Conservation (phyloP, 179 eudicot genomes). For the Actinidia arguta region DNA sequence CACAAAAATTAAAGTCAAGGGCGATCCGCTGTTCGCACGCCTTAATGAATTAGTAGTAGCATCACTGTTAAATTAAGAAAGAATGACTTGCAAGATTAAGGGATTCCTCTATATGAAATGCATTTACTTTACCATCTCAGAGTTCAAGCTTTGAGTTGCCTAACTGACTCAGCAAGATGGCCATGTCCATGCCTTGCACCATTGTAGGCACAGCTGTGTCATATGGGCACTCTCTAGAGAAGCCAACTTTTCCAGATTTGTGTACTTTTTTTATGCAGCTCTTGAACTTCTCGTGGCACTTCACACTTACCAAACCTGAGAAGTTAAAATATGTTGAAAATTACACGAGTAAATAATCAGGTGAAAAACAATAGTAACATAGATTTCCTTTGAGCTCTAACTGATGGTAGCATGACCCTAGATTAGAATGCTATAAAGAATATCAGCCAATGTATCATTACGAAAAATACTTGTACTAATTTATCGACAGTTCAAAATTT, state of each 20-base stretch:
- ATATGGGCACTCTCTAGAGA: slow-evolving; percentile 73
- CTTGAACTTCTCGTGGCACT: slow-evolving; percentile 93
- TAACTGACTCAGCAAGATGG: slow-evolving; percentile 78
- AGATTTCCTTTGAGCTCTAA: not conserved
- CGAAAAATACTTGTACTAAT: not conserved
- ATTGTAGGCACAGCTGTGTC: slow-evolving; percentile 81
- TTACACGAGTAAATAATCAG: not conserved
- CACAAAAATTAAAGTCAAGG: not conserved
- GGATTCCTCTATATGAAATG: slow-evolving; percentile 2
- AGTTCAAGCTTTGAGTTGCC: slow-evolving; percentile 68
- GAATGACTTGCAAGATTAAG: not conserved
- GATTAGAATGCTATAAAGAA: not conserved
- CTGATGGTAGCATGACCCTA: not conserved
- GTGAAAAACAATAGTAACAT: not conserved
- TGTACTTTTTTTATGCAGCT: slow-evolving; percentile 87
- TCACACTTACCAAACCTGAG: slow-evolving; percentile 77
- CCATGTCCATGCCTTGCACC: slow-evolving; percentile 96
- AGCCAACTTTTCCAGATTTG: slow-evolving; percentile 82
- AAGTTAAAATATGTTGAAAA: not conserved
- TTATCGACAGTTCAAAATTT: not conserved
- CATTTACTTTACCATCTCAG: slow-evolving; percentile 27
- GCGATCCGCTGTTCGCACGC: slow-evolving; percentile 3
- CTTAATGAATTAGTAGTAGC: not conserved
- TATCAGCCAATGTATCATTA: not conserved
- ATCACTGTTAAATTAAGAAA: slow-evolving; percentile 5